phyloP scores from a whole-genome alignment of 2,329 filamentous ascomycete genomes.

The Neurospora sp. region DNA sequence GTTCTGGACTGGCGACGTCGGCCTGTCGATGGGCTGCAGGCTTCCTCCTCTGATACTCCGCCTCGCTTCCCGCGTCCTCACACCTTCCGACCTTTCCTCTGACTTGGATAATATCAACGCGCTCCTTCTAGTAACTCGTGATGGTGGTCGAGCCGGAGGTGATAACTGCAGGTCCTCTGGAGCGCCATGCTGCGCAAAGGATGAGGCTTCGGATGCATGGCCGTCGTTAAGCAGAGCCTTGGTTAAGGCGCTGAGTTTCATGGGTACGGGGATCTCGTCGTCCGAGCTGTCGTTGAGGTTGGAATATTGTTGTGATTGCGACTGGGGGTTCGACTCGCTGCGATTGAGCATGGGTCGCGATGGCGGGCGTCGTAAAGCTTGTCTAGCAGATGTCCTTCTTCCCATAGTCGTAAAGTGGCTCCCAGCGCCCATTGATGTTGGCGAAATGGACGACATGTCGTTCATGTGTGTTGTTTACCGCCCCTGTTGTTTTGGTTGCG shows the following conservation, averaged over 20 bases:
- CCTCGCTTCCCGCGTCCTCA: constrained; percentile 23
- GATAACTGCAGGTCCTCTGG: constrained; percentile 14
- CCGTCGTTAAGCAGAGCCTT: constrained; percentile 70
- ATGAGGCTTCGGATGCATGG: constrained; percentile 33
- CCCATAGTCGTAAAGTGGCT: constrained; percentile 35
- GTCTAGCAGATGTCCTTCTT: constrained; percentile 46
- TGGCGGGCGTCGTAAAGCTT: constrained; percentile 40
- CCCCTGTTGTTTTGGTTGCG: constrained; percentile 15
- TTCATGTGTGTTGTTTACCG: constrained; percentile 8
- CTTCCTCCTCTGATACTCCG: constrained; percentile 39
- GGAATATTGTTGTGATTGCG: constrained; percentile 36
- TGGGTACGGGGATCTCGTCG: constrained; percentile 83
- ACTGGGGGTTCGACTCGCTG: constrained; percentile 33
- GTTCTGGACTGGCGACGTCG: constrained; percentile 30
- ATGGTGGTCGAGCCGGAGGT: constrained; percentile 26
- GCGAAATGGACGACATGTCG: constrained; percentile 43
- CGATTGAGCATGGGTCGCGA: constrained; percentile 36
- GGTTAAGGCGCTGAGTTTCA: constrained; percentile 88
- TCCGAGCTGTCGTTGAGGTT: constrained; percentile 77
- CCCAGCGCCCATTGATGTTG: constrained; percentile 41
- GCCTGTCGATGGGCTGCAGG: constrained; percentile 23
- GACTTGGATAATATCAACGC: constrained; percentile 35
- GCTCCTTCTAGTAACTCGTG: constrained; percentile 42
- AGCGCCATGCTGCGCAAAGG: constrained; percentile 19
- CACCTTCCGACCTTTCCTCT: constrained; percentile 10